phyloP scores from a whole-genome alignment of 768 basidiomycete species.

The Agaricus bisporus region DNA sequence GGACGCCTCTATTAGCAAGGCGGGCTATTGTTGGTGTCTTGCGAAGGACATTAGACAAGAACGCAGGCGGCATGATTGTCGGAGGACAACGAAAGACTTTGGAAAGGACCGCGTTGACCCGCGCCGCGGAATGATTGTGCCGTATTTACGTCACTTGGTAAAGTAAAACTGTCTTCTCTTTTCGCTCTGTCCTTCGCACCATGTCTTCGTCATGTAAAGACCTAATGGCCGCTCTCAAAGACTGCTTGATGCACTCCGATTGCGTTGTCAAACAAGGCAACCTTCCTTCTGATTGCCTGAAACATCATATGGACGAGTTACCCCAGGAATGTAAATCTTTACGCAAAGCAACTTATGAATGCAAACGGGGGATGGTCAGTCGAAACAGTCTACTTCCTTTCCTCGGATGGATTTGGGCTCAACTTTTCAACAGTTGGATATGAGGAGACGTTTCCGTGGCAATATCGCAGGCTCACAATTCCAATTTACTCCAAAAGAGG shows the following conservation, averaged over 20 bases:
- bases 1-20: slow-evolving; percentile 56
- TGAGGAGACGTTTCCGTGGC: slow-evolving; percentile 78
- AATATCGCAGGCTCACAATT: slow-evolving; percentile 56
- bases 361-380: slow-evolving; percentile 84
- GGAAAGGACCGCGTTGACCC: not conserved
- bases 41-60: slow-evolving; percentile 38
- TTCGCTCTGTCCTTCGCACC: slow-evolving; percentile 1
- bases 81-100: slow-evolving; percentile 3
- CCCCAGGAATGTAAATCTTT: slow-evolving; percentile 77
- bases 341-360: slow-evolving; percentile 80
- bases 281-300: slow-evolving; percentile 84
- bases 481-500: slow-evolving; percentile 31
- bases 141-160: not conserved
- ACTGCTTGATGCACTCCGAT: slow-evolving; percentile 79
- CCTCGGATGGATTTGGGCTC: not conserved
- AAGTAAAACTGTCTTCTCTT: not conserved
- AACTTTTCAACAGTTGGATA: slow-evolving; percentile 52
- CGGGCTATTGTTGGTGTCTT: slow-evolving; percentile 51
- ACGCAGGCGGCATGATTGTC: slow-evolving; percentile 28
- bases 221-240: slow-evolving; percentile 71
- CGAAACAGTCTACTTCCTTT: slow-evolving; percentile 7
- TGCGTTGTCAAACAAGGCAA: slow-evolving; percentile 76
- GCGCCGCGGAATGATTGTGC: not conserved
- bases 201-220: slow-evolving; percentile 83
- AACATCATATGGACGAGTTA: slow-evolving; percentile 65